Conservation (phyloP, 2,329 filamentous ascomycete species). For the Penicillium rolfsii region DNA sequence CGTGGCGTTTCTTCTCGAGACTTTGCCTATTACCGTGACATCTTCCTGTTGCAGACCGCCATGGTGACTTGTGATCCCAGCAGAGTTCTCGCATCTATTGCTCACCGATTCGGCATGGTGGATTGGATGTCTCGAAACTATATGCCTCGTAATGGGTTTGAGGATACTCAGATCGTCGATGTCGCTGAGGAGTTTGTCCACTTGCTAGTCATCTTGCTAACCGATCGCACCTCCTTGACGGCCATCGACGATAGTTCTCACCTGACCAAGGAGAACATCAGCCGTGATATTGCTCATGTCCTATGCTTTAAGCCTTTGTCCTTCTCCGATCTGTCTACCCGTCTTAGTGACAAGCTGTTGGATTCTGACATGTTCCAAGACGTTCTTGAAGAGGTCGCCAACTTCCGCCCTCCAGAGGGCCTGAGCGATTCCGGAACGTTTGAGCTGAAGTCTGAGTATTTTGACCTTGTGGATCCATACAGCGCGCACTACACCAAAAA, state of each 20-base stretch:
- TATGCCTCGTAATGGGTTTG: conserved; percentile 72
- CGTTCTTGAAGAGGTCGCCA: conserved; percentile 84
- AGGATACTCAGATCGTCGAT: conserved; percentile 86
- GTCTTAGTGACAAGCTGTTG: conserved; percentile 84
- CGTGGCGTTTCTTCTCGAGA: conserved; percentile 86
- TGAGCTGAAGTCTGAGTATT: conserved; percentile 81
- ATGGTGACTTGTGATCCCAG: conserved; percentile 83
- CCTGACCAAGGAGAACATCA: conserved; percentile 71
- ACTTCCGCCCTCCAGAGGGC: conserved; percentile 86
- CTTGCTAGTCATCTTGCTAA: conserved; percentile 85
- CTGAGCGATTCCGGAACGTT: conserved; percentile 92
- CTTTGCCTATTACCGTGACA: conserved; percentile 90
- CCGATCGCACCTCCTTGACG: conserved; percentile 77
- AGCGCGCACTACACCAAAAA: conserved; percentile 97
- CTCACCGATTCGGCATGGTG: conserved; percentile 88
- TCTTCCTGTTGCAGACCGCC: conserved; percentile 90
- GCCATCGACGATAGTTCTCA: conserved; percentile 41
- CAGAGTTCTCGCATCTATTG: conserved; percentile 81
- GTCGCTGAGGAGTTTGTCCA: conserved; percentile 96
- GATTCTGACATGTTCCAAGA: conserved; percentile 87
- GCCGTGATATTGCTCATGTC: conserved; percentile 88
- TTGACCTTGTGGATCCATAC: conserved; percentile 91
- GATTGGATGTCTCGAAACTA: conserved; percentile 87
- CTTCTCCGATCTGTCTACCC: conserved; percentile 85
- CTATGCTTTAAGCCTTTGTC: conserved; percentile 95